Percentiles rank a stretch among this genome's conserved stretches.
These are phyloP conservation scores for Endocalyx cinctus DNA, from an alignment of 2,329 filamentous ascomycete species.

Conservation along the genomic window DNA sequence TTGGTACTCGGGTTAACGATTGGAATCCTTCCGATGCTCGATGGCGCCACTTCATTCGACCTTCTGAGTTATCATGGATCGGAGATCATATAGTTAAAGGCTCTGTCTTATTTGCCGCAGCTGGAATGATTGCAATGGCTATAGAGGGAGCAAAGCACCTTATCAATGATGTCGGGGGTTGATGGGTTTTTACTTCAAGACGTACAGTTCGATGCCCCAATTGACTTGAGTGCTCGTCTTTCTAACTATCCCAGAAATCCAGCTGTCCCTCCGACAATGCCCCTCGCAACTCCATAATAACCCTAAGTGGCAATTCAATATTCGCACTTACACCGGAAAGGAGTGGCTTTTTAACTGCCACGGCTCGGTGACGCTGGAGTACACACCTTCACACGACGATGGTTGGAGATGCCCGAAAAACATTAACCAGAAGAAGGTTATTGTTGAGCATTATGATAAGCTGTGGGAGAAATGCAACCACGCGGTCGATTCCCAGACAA, in stretches of 20 bases:
- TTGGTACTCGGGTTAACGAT: conserved; percentile 16
- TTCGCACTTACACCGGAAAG: conserved; percentile 2
- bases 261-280: conserved; percentile 5
- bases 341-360: conserved; percentile 6
- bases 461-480: background rate
- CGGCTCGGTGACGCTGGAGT: conserved; percentile 6
- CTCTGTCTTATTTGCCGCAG: conserved; percentile 22
- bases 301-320: conserved; percentile 6
- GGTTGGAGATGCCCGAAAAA: conserved; percentile 1
- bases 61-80: conserved; percentile 37
- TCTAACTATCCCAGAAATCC: conserved; percentile 6
- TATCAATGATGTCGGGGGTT: background rate
- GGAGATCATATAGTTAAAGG: conserved; percentile 34
- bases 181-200: conserved; percentile 6
- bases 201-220: conserved; percentile 5
- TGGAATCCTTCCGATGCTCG: conserved; percentile 15
- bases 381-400: background rate
- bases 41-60: conserved; percentile 40
- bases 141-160: conserved; percentile 22
- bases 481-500: background rate
- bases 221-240: conserved; percentile 1
- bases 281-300: background rate
- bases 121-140: conserved; percentile 27
- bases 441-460: background rate
- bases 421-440: background rate